Percentiles rank a stretch among this genome's conserved stretches.
phyloP scores from a whole-genome alignment of 2,329 filamentous ascomycete genomes.

The Hymenotorrendiella dingleyae region DNA sequence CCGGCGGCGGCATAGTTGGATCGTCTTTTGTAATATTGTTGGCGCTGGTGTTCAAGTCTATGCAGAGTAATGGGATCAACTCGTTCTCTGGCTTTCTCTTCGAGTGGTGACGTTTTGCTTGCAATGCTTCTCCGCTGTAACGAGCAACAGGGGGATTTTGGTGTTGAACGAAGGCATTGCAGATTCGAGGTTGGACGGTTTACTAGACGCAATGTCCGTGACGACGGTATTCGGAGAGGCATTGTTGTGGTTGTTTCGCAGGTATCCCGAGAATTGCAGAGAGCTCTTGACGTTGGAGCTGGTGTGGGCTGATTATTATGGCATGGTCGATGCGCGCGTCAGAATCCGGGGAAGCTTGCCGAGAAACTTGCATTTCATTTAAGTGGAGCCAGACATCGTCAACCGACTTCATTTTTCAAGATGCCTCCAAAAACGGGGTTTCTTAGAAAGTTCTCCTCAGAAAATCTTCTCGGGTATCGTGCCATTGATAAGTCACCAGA shows the following conservation, averaged over 20 bases:
- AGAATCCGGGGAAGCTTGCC: conserved; percentile 17
- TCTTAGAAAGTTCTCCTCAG: no score
- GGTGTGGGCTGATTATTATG: no score
- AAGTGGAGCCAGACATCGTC: no score
- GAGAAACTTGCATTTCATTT: no score
- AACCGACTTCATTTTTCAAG: no score
- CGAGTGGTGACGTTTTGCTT: no score
- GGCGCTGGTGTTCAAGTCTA: conserved; percentile 21
- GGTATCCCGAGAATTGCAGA: background rate
- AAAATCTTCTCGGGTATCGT: no score
- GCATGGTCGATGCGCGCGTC: no score
- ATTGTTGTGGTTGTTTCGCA: conserved; percentile 13
- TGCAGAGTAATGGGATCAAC: conserved; percentile 26
- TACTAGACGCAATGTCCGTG: conserved; percentile 7
- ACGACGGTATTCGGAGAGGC: conserved; percentile 17
- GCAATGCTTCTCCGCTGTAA: no score
- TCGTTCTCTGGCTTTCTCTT: conserved; percentile 2
- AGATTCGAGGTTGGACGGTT: background rate
- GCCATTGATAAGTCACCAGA: no score
- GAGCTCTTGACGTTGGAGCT: no score
- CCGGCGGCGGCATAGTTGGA: conserved; percentile 25
- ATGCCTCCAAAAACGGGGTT: no score
- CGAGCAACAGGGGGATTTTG: conserved; percentile 9
- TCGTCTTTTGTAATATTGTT: conserved; percentile 28
- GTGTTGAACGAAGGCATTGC: conserved; percentile 8